Base-by-base conservation (phyloP, 2,329 filamentous ascomycete species). In the Emergomyces pasteurianus region DNA sequence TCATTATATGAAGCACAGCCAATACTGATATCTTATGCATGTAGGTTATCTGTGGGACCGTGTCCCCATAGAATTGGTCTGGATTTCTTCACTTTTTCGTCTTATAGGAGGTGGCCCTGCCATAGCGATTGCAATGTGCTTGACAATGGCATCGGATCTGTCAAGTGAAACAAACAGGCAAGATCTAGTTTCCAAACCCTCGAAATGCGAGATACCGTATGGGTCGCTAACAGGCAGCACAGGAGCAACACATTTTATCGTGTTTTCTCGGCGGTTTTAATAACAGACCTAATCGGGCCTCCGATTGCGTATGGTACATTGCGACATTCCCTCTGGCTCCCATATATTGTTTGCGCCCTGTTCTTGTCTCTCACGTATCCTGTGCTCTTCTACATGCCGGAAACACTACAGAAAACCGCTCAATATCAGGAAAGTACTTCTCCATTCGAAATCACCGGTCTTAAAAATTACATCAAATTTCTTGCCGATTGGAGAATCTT, bases 121-220 rank as follows among this genome's bases (percentile, higher is more conserved):
- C n/a, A 55, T 55, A 26, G 52, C 52, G n/a, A 55, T 55, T 34
- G 52, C 52, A 36, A 55, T 55, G 52, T 55, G 52, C 31, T 55
- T 55, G 52, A 38, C 52, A 38, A 55, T 55, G 52, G 52, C 34
- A 18, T 55, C 52, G 6, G 52, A 55, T 38, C 52, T 55, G 26
- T 55, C 52, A 36, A 55, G 52, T 55, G 52, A 55, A 38, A 18
- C 52, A 38, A 34, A 55, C 34, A 55, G 52, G 52, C 34, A 55
- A 26, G n/a, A 55, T 55, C 21, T 55, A 38, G 36, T 38, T 38
- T 28, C 46, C 18, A 3, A 31, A 9, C 26, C 10, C 52, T 31
- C n/a, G 18, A 55, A 12, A 55, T 12, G n/a, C 34, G 36, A 38
- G 2, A 38, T 38, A 14, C 9, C 36, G 10, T 38, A 38, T 4